Evolutionary conservation across 768 basidiomycete species (phyloP), one percentile per base, ranked within the genome.

Genomic region (Russula olivacea): DNA sequence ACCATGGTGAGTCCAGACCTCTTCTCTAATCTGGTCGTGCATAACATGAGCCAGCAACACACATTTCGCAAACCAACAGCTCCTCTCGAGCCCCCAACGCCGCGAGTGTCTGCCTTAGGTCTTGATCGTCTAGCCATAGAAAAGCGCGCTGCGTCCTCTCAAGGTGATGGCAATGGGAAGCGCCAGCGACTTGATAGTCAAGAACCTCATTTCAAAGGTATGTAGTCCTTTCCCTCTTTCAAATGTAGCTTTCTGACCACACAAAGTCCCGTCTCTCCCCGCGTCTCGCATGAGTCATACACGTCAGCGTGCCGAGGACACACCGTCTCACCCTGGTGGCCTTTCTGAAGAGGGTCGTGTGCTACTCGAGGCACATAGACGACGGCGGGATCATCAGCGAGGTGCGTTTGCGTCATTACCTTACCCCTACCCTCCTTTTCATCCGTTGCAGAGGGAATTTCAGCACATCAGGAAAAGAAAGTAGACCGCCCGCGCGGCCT

Each of bases 271-370:
- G 0, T 80, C 74, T 43, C 73, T 95, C 23, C 95, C 93, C 62
- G 76, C 77, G 15, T 77, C 77, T 34, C 79, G 83, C 51, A 74
- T 72, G 45, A 73, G 77, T n/a, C 84, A 87, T 69, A 71, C 80
- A 2, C 82, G 96, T 6, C 85, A 89, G 64, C 78, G 89, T 63
- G 90, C 86, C 0, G 88, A 89, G 68, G 96, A 97, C 68, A 98
- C 96, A 0, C 96, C 96, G 0, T 96, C 95, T 21, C 91, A 95
- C 71, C 87, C 91, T 3, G 89, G 91, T 41, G 96, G 96, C 17
- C 76, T 99, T 21, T 90, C 92, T 1, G 89, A 91, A 30, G 76
- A 78, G 1, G 93, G 87, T 15, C 78, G 87, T 21, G 78, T 80
- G 66, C 76, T 82, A 62, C 74, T 98, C 32, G 93, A 94, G 61